Evolutionary conservation across 2,329 filamentous ascomycete species (phyloP), one percentile per base, ranked within the genome.

Genomic region (Hypoxylon sp.): DNA sequence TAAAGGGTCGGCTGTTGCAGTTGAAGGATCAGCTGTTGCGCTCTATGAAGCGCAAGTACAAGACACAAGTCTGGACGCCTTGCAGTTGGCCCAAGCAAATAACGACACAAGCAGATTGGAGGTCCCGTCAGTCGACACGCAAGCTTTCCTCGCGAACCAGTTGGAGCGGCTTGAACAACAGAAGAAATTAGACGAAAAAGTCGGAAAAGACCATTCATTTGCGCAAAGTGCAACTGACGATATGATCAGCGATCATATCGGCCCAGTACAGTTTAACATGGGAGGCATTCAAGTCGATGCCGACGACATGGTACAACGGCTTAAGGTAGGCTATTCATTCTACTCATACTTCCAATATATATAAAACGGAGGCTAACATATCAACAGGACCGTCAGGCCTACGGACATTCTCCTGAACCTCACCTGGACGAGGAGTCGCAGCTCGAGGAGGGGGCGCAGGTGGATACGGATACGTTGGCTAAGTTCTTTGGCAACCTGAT

Each of bases 191-290:
- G 82, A 84, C 29, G 85, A 88, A 45, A 81, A 81, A 71, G 70
- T 75, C 45, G 71, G 76, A n/a, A 78, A 79, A 12, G 79, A 82
- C 14, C 75, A 73, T 23, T 59, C 69, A 27, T 73, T 73, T 61
- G 72, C 75, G 29, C 73, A 75, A 51, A 72, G 71, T 8, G 67
- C 55, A 5, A 71, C 74, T 41, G 76, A 73, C 68, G 84, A 82
- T 67, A 82, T 80, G 68, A 83, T 87, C 58, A 90, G 89, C 72
- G 92, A 95, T 74, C 94, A 97, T 73, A 97, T 97, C 74, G 94
- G 94, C 0, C 94, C 94, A 0, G 94, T 97, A 69, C 94, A 97
- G 76, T 97, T 98, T 82, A 99, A 99, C 77, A 96, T 99, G 86
- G 96, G 96, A 43, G 96, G 96, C 56, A 97, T 99, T 68, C 94